Evolutionary conservation across 2,329 filamentous ascomycete species (phyloP).

Genomic region (Cladosporium colombiae): DNA sequence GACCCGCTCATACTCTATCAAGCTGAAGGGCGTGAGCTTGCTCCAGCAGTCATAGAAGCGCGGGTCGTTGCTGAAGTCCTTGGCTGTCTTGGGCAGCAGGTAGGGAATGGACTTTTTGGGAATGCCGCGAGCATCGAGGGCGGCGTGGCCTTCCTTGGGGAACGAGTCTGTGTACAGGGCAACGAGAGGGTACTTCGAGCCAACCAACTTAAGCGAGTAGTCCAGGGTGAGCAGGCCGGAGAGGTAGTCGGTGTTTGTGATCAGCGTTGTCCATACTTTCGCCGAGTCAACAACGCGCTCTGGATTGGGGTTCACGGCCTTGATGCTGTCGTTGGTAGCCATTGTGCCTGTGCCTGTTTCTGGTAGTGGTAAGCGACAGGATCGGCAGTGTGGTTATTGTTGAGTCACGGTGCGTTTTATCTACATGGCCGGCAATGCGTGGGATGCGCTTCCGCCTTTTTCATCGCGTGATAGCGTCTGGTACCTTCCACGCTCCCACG

Average conservation of each 20-base stretch:
- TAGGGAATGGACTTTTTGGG: slow-evolving; percentile 69
- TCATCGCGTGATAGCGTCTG: neutral
- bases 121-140: slow-evolving; percentile 70
- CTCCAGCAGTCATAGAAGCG: slow-evolving; percentile 91
- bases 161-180: slow-evolving; percentile 81
- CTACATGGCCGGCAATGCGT: neutral
- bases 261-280: slow-evolving; percentile 81
- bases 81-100: slow-evolving; percentile 65
- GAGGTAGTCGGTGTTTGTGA: slow-evolving; percentile 82
- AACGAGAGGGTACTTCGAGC: slow-evolving; percentile 74
- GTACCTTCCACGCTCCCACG: neutral
- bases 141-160: slow-evolving; percentile 65
- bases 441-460: neutral
- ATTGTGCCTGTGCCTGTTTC: slow-evolving; percentile 19
- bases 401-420: slow-evolving; percentile 10
- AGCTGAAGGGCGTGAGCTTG: slow-evolving; percentile 77
- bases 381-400: too few species aligned
- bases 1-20: slow-evolving; percentile 74
- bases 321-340: slow-evolving; percentile 28
- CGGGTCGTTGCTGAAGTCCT: slow-evolving; percentile 73
- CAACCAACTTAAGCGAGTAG: slow-evolving; percentile 67
- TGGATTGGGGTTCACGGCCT: slow-evolving; percentile 29
- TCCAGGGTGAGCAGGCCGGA: slow-evolving; percentile 80
- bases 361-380: neutral
- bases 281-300: slow-evolving; percentile 36